A percentile compares a stretch with the other conserved stretches of the same genome.
Evolutionary conservation across 768 basidiomycete species (phyloP).

Genomic region (Lactarius akahatsu): DNA sequence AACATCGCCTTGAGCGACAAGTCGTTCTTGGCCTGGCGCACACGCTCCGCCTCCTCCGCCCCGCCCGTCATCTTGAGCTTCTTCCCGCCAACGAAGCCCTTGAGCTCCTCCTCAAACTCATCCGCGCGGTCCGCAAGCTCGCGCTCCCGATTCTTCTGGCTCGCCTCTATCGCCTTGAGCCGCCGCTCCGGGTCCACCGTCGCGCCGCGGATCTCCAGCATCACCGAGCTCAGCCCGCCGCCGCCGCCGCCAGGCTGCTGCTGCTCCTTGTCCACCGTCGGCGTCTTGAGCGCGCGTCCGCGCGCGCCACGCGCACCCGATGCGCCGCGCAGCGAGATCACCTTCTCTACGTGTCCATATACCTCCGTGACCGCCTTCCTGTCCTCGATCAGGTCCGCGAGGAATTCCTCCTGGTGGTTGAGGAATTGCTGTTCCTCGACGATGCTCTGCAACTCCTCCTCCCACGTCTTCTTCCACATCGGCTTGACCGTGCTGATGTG

Average conservation of each 20-base stretch:
- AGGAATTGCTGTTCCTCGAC: slow-evolving; percentile 97
- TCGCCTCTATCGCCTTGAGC: slow-evolving; percentile 91
- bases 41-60: slow-evolving; percentile 85
- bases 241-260: neutral
- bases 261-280: slow-evolving; percentile 66
- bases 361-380: slow-evolving; percentile 86
- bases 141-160: slow-evolving; percentile 74
- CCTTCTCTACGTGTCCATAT: slow-evolving; percentile 88
- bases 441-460: slow-evolving; percentile 92
- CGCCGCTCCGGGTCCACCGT: slow-evolving; percentile 79
- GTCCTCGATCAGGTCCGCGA: slow-evolving; percentile 86
- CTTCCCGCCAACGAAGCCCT: slow-evolving; percentile 82
- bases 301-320: slow-evolving; percentile 39
- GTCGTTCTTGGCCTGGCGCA: slow-evolving; percentile 83
- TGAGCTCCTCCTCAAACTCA: slow-evolving; percentile 81
- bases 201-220: slow-evolving; percentile 88
- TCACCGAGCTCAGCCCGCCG: slow-evolving; percentile 68
- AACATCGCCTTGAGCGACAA: slow-evolving; percentile 90
- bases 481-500: slow-evolving; percentile 90
- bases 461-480: slow-evolving; percentile 99
- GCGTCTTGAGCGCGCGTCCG: slow-evolving; percentile 54
- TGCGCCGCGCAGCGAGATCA: slow-evolving; percentile 66
- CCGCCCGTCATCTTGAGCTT: slow-evolving; percentile 96
- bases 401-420: slow-evolving; percentile 88
- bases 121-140: slow-evolving; percentile 72